phyloP scores from a whole-genome alignment of 305 asterid genomes.

The Rubia balearica region DNA sequence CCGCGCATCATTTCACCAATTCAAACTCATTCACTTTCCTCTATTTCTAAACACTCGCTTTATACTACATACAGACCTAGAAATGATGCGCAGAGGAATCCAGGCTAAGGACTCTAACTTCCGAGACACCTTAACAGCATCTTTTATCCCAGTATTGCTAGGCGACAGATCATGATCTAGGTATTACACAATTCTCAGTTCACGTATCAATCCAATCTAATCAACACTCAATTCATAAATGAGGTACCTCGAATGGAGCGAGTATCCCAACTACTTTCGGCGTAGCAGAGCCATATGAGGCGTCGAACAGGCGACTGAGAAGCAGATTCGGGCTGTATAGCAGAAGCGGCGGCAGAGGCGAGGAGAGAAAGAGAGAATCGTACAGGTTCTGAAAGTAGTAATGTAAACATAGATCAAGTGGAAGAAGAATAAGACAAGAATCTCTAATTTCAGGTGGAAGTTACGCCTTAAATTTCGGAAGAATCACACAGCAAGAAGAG shows the following conservation, averaged over 20 bases:
- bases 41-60: background rate
- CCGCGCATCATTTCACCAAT: slow-evolving; percentile 61
- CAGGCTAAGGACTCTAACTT: slow-evolving; percentile 73
- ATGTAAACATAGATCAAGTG: too few species aligned
- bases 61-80: slow-evolving; percentile 40
- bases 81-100: slow-evolving; percentile 78
- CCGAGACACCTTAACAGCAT: slow-evolving; percentile 58
- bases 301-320: slow-evolving; percentile 49
- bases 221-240: too few species aligned
- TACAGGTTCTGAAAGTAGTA: too few species aligned
- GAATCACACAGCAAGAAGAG: too few species aligned
- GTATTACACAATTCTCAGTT: slow-evolving; percentile 4
- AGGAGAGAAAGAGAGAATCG: too few species aligned
- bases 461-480: too few species aligned
- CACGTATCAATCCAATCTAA: too few species aligned
- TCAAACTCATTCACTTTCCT: slow-evolving; percentile 6
- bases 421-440: too few species aligned
- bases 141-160: slow-evolving; percentile 68
- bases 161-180: slow-evolving; percentile 89
- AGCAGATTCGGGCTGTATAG: slow-evolving; percentile 5
- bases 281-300: slow-evolving; percentile 85
- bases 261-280: slow-evolving; percentile 67
- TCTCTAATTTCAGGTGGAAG: too few species aligned
- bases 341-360: slow-evolving; percentile 1
- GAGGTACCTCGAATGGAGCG: slow-evolving; percentile 57